Percentiles rank a stretch among this genome's conserved stretches.
phyloP scores from a whole-genome alignment of 164 flowering plant species.

The Saururus chinensis region DNA sequence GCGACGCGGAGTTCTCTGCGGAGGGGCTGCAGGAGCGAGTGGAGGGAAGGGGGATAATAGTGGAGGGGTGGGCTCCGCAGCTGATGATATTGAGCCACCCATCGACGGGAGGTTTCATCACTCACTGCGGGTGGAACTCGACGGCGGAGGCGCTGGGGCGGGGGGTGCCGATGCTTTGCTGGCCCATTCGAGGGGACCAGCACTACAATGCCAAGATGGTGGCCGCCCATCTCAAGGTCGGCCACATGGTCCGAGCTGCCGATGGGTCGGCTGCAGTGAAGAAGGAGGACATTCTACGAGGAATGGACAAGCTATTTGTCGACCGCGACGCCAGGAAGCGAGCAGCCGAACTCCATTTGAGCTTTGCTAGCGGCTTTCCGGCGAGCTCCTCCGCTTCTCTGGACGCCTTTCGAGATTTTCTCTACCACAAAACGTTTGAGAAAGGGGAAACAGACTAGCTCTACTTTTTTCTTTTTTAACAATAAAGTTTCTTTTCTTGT shows the following conservation, averaged over 20 bases:
- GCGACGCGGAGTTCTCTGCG: constrained; percentile 5
- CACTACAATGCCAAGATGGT: constrained; percentile 36
- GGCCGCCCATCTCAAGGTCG: constrained; percentile 32
- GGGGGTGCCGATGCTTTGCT: constrained; percentile 51
- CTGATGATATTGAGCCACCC: constrained; percentile 55
- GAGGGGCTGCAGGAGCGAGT: constrained; percentile 24
- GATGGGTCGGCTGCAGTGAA: constrained; percentile 10
- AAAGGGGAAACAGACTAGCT: no score
- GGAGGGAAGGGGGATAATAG: constrained; percentile 37
- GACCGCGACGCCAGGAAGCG: constrained; percentile 27
- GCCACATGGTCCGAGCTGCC: constrained; percentile 18
- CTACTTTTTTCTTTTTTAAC: no score
- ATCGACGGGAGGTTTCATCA: constrained; percentile 44
- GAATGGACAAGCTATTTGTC: constrained; percentile 34
- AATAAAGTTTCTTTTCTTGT: no score
- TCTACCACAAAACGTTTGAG: constrained; percentile 4
- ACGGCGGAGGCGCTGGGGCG: constrained; percentile 45
- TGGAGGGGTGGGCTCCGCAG: constrained; percentile 76
- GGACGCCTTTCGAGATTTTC: constrained; percentile 30
- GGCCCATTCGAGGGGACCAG: constrained; percentile 75
- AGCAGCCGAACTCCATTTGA: constrained; percentile 9
- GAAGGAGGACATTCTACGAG: constrained; percentile 30
- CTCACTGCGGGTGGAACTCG: constrained; percentile 78
- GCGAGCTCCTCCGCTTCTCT: constrained; percentile 29
- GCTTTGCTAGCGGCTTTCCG: constrained; percentile 36